Conservation (phyloP, 2,329 filamentous ascomycete species). For the Huntiella bhutanensis region DNA sequence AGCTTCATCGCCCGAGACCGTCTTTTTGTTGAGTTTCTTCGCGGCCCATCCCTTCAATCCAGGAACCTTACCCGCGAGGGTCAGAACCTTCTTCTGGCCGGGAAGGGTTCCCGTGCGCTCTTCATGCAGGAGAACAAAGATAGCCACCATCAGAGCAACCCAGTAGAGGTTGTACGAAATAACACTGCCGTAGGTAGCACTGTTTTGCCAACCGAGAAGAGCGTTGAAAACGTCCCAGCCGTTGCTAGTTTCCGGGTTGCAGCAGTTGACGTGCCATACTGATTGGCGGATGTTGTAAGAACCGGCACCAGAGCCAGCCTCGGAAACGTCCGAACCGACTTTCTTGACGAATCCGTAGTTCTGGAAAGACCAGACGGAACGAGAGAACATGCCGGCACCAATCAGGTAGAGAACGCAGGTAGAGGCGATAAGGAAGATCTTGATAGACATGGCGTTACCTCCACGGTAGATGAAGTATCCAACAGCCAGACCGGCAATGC, state of each 20-base stretch:
- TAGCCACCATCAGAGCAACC: slow-evolving; percentile 45
- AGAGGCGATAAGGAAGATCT: slow-evolving; percentile 58
- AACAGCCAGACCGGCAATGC: slow-evolving; percentile 40
- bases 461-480: slow-evolving; percentile 48
- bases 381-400: slow-evolving; percentile 61
- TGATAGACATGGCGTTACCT: slow-evolving; percentile 21
- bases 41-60: slow-evolving; percentile 8
- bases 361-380: slow-evolving; percentile 54
- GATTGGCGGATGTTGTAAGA: slow-evolving; percentile 59
- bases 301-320: slow-evolving; percentile 40
- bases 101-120: slow-evolving; percentile 33
- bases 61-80: slow-evolving; percentile 5
- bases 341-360: slow-evolving; percentile 33
- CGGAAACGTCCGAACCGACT: slow-evolving; percentile 34
- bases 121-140: slow-evolving; percentile 41
- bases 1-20: slow-evolving; percentile 7
- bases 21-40: slow-evolving; percentile 7
- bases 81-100: slow-evolving; percentile 15
- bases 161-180: slow-evolving; percentile 69
- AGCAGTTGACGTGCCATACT: slow-evolving; percentile 68
- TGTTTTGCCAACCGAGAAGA: slow-evolving; percentile 53
- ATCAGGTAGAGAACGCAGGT: slow-evolving; percentile 69
- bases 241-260: slow-evolving; percentile 43
- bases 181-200: slow-evolving; percentile 61
- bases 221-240: slow-evolving; percentile 60